Conservation (phyloP, 345 rosid genomes). For the Punica granatum region DNA sequence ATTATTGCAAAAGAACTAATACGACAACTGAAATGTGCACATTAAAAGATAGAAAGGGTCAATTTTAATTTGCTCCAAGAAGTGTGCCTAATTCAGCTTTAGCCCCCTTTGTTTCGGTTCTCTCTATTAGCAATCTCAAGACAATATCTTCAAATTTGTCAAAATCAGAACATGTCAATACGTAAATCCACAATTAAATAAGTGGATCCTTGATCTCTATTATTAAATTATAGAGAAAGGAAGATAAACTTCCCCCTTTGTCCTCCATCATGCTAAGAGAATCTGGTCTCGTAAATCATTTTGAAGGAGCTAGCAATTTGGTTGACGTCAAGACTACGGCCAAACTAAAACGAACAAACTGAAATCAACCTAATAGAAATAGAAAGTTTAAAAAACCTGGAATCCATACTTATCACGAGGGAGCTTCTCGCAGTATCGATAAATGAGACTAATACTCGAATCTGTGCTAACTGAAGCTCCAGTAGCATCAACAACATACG, state of each 20-base stretch:
- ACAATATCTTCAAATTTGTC: not conserved
- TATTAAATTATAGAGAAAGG: not conserved
- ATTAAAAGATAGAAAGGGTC: not conserved
- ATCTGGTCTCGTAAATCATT: not conserved
- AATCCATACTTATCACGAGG: constrained; percentile 43
- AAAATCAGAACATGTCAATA: not conserved
- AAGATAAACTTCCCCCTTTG: not conserved
- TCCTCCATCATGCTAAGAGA: not conserved
- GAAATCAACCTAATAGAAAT: not conserved
- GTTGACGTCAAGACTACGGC: not conserved
- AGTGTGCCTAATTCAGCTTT: not conserved
- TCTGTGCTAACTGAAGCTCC: constrained; percentile 51
- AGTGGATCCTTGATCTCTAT: not conserved
- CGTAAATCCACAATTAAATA: not conserved
- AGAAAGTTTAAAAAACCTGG: not conserved
- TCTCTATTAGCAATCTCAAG: not conserved
- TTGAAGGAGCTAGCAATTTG: not conserved
- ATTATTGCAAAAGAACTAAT: not conserved
- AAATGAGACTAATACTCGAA: constrained; percentile 40
- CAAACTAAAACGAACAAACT: not conserved
- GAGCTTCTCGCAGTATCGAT: constrained; percentile 51
- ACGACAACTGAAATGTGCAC: too few species aligned
- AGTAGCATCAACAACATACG: constrained; percentile 34
- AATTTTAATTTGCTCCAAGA: not conserved
- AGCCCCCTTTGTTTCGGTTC: not conserved